Base-by-base conservation (phyloP, 225 moss, liverwort and hornwort genomes). In the Polytrichum commune region DNA sequence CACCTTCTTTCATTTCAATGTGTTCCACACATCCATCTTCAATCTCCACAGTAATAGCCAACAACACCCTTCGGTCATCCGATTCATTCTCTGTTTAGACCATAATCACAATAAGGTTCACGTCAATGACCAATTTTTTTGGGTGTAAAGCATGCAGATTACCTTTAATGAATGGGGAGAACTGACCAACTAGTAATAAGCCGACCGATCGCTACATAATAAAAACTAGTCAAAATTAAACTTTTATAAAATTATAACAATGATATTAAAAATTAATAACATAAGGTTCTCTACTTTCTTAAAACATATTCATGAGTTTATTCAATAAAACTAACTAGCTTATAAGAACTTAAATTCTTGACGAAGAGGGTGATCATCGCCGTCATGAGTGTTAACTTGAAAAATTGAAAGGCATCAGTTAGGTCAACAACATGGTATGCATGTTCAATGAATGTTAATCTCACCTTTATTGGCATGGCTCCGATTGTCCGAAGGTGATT, bases 1-100 rank as follows among this genome's bases (percentile, higher is more conserved):
- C 96, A 7, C 96, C 96, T 35, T 97, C 96, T 76, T 84, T 89
- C 93, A 97, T 97, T 53, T 93, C 93, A 83, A 97, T 94, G 69
- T 92, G 92, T 73, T 97, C 93, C 19, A 97, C 85, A 55, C 80
- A 85, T 60, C 96, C 96, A 76, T 97, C 93, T 77, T 94, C 92
- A 69, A 97, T 93, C 74, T 97, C 93, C 64, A 97, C 93, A 0
- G 93, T 94, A 10, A 97, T 97, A 27, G 90, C 92, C 82, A 97
- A 69, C 63, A 97, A 84, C 77, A 94, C 86, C 76, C 84, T 86
- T 78, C 81, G 78, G 60, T 85, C 60, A 78, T 91, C 81, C 19
- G 22, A 72, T 73, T 86, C 84, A 62, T 91, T 82, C 77, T 82
- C 93, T 92, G 63, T 60, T 5, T 53, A 55, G 1, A 23, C 3